phyloP scores from a whole-genome alignment of 1,139 yeast species.

The Waltiozyma sp. region DNA sequence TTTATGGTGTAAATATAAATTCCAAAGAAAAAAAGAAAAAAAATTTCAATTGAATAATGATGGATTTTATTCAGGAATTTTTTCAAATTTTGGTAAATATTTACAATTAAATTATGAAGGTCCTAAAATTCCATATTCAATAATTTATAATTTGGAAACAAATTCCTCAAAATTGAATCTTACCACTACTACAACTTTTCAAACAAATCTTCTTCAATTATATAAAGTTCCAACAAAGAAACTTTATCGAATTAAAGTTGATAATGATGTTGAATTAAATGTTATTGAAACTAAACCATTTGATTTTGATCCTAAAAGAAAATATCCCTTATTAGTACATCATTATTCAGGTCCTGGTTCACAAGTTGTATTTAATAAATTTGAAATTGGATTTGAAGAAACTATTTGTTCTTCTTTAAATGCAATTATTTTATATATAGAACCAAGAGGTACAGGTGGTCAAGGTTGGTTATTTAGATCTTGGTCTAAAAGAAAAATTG shows the following conservation, averaged over 20 bases:
- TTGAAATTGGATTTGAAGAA: constrained; percentile 52
- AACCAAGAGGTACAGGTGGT: constrained; percentile 93
- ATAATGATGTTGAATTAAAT: constrained; percentile 38
- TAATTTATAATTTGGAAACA: constrained; percentile 8
- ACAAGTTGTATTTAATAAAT: constrained; percentile 41
- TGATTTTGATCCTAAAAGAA: constrained; percentile 38
- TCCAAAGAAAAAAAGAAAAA: constrained; percentile 29
- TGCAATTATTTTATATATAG: constrained; percentile 71
- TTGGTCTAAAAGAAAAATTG: constrained; percentile 60
- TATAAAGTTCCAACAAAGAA: constrained; percentile 47
- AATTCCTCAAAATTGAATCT: constrained; percentile 19
- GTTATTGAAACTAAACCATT: constrained; percentile 71
- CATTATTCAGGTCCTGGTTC: constrained; percentile 96
- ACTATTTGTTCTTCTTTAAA: constrained; percentile 57
- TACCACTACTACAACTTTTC: no score
- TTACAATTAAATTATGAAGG: constrained; percentile 47
- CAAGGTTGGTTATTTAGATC: constrained; percentile 70
- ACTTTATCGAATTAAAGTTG: constrained; percentile 38
- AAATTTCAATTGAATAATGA: constrained; percentile 25
- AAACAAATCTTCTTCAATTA: constrained; percentile 20
- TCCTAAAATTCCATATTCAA: constrained; percentile 46
- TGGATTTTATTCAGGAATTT: constrained; percentile 50
- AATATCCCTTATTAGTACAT: constrained; percentile 73
- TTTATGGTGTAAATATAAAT: constrained; percentile 31
- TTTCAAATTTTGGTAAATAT: constrained; percentile 48